These are phyloP conservation scores for Capsella rubella DNA, from an alignment of 441 rosid genomes.

Conservation along the genomic window DNA sequence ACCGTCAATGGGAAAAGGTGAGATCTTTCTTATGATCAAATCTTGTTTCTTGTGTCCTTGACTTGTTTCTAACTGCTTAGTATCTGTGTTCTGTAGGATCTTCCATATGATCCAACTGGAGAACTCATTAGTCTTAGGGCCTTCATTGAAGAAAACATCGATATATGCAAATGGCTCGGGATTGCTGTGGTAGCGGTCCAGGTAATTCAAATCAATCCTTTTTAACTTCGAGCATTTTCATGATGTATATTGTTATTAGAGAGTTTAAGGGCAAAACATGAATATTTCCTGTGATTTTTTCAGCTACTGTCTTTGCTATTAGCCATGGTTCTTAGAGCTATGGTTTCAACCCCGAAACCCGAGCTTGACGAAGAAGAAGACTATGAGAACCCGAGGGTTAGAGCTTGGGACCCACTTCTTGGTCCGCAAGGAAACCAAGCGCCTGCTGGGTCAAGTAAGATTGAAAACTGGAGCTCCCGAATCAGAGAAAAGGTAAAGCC, in stretches of 20 bases:
- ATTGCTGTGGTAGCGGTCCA: constrained; percentile 65
- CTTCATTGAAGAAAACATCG: constrained; percentile 68
- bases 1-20: constrained; percentile 83
- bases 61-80: constrained; percentile 1
- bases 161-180: constrained; percentile 88
- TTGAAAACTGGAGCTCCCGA: constrained; percentile 65
- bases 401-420: constrained; percentile 74
- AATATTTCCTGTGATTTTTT: background rate
- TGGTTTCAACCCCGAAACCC: constrained; percentile 59
- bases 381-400: constrained; percentile 62
- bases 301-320: constrained; percentile 80
- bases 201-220: constrained; percentile 49
- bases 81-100: constrained; percentile 55
- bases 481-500: constrained; percentile 77
- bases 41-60: constrained; percentile 17
- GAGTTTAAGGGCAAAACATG: background rate
- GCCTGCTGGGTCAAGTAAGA: constrained; percentile 56
- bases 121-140: constrained; percentile 70
- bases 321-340: constrained; percentile 74
- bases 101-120: constrained; percentile 89
- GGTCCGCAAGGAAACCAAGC: constrained; percentile 63
- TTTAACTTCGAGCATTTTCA: constrained; percentile 1
- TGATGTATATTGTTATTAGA: background rate
- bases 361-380: constrained; percentile 69
- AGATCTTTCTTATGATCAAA: constrained; percentile 6